Conservation (phyloP, 139 green algal genomes). For the Pleodorina starrii region DNA sequence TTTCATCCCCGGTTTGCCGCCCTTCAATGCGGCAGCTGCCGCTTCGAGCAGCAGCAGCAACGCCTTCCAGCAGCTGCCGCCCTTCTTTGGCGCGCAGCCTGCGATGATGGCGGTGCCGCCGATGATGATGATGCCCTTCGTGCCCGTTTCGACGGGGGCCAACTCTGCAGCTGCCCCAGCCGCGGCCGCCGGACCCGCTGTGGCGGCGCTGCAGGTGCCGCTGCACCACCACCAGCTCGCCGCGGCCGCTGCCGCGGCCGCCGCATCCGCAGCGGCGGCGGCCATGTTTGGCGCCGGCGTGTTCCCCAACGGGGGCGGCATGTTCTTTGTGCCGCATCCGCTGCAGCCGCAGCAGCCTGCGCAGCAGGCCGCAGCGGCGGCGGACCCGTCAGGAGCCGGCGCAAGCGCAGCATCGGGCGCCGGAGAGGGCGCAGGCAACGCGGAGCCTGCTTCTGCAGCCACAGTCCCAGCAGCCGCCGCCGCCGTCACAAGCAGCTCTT, state of each 20-base stretch:
- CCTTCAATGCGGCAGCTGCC: neutral
- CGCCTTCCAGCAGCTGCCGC: neutral
- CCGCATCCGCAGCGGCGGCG: neutral
- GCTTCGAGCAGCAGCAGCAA: neutral
- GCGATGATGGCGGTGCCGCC: no score
- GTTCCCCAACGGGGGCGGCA: neutral
- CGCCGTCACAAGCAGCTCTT: no score
- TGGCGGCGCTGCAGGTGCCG: neutral
- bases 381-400: neutral
- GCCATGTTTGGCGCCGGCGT: neutral
- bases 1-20: neutral
- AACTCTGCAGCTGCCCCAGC: neutral
- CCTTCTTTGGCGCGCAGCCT: neutral
- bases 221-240: constrained; percentile 24
- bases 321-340: neutral
- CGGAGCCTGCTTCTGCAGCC: neutral
- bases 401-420: neutral
- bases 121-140: neutral
- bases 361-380: neutral
- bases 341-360: neutral
- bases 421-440: neutral
- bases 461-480: neutral
- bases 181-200: neutral
- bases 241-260: neutral
- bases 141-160: neutral